phyloP scores from a whole-genome alignment of 352 stramenopile species.

The Hyaloperonospora brassicae region DNA sequence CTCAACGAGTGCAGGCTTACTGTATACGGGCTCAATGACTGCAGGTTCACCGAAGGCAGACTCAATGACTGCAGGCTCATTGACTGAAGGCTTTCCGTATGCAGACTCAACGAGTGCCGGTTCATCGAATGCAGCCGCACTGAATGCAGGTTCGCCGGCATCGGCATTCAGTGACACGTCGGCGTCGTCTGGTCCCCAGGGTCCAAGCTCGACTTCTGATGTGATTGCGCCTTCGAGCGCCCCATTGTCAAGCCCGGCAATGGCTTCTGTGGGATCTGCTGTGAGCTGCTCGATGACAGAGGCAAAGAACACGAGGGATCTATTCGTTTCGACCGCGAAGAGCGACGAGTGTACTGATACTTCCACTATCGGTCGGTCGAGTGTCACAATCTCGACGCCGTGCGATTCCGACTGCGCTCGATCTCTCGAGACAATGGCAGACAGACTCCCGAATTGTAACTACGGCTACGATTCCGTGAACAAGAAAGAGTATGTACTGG shows the following conservation, averaged over 20 bases:
- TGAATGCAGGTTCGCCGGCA: no score
- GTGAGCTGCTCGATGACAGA: constrained; percentile 14
- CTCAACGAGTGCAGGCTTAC: neutral
- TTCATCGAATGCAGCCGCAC: no score
- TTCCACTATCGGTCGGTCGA: constrained; percentile 11
- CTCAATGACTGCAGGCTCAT: no score
- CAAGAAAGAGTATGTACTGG: constrained; percentile 26
- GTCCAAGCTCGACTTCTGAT: neutral
- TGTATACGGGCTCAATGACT: no score
- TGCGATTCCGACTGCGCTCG: constrained; percentile 25
- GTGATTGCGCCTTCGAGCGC: neutral
- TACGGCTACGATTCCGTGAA: constrained; percentile 27
- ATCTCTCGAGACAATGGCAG: constrained; percentile 11
- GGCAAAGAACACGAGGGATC: constrained; percentile 11
- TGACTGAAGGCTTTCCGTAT: no score
- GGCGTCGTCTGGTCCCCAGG: neutral
- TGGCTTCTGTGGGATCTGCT: neutral
- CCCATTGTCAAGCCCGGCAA: neutral
- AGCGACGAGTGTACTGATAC: constrained; percentile 20
- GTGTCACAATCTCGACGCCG: constrained; percentile 21
- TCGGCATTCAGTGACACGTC: neutral
- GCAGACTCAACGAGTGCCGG: no score
- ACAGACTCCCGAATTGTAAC: constrained; percentile 26
- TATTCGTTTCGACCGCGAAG: constrained; percentile 14
- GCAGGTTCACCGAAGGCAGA: no score